Conservation (phyloP, 1,139 yeast species). For the Blastobotrys buckinghamii region DNA sequence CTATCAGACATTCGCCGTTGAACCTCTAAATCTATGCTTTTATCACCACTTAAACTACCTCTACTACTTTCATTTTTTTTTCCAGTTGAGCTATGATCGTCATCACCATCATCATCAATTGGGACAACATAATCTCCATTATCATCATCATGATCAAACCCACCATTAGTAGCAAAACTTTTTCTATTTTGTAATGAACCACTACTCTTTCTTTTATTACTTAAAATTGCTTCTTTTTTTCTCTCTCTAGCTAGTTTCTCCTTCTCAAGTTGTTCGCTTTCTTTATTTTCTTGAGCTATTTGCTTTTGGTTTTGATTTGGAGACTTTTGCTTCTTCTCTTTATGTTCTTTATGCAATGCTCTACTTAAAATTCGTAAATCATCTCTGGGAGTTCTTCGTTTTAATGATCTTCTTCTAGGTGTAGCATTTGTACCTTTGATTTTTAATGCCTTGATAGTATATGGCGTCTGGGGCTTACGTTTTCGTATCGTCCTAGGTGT, state of each 20-base stretch:
- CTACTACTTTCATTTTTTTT: constrained; percentile 1
- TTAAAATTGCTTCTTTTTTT: not conserved
- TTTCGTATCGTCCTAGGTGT: constrained; percentile 1
- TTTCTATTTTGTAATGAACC: not conserved
- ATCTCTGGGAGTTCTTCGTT: constrained; percentile 13
- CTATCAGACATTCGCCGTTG: constrained; percentile 11
- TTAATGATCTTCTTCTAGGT: constrained; percentile 7
- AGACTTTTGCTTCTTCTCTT: too few species aligned
- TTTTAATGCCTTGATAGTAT: constrained; percentile 3
- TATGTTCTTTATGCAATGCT: constrained; percentile 13
- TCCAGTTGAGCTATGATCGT: constrained; percentile 1
- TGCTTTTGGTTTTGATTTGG: not conserved
- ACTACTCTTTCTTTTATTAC: not conserved
- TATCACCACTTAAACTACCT: not conserved
- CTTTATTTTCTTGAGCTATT: not conserved
- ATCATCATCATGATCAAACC: not conserved
- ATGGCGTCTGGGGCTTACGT: constrained; percentile 5
- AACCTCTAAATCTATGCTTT: constrained; percentile 8
- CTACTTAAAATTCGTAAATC: constrained; percentile 15
- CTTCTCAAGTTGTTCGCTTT: not conserved
- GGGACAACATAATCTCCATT: constrained; percentile 9
- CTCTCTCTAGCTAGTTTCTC: not conserved
- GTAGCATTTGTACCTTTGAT: constrained; percentile 2
- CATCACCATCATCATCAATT: constrained; percentile 9
- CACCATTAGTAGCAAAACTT: not conserved